A percentile compares a stretch with the other conserved stretches of the same genome.
Conservation (phyloP, 257 asterid species). For the Scutellaria minor region DNA sequence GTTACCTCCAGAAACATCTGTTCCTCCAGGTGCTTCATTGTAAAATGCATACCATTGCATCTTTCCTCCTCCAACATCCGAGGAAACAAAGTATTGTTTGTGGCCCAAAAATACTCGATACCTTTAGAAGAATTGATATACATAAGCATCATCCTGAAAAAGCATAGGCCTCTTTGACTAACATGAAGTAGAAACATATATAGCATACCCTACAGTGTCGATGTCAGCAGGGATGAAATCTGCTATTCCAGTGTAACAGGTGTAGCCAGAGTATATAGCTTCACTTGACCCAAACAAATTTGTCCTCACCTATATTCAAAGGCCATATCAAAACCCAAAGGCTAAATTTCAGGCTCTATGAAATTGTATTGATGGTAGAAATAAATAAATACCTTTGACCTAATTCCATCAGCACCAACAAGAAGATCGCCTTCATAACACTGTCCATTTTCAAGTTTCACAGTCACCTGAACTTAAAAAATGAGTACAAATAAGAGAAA, state of each 20-base stretch:
- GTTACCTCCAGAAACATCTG: constrained; percentile 63
- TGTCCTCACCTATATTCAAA: constrained; percentile 62
- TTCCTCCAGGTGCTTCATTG: constrained; percentile 83
- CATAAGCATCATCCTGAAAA: constrained; percentile 18
- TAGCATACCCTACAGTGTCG: constrained; percentile 83
- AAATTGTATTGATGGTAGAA: neutral
- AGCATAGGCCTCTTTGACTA: neutral
- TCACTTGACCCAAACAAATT: constrained; percentile 76
- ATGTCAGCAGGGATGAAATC: constrained; percentile 95
- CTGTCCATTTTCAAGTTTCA: constrained; percentile 76
- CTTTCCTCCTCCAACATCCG: constrained; percentile 98
- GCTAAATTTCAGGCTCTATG: neutral
- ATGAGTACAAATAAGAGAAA: neutral
- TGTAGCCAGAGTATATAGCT: constrained; percentile 82
- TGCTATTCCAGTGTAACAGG: constrained; percentile 97
- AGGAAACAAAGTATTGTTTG: constrained; percentile 96
- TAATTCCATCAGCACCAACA: constrained; percentile 96
- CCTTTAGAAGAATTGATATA: constrained; percentile 47
- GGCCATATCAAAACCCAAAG: neutral
- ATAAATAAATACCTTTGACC: constrained; percentile 72
- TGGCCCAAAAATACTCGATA: constrained; percentile 97
- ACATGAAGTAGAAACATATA: constrained; percentile 8
- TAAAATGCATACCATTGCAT: constrained; percentile 99
- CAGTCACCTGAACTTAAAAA: constrained; percentile 62
- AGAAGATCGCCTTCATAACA: constrained; percentile 82